Conservation (phyloP, 495 filamentous ascomycete genomes). For the Penicillium daleae region DNA sequence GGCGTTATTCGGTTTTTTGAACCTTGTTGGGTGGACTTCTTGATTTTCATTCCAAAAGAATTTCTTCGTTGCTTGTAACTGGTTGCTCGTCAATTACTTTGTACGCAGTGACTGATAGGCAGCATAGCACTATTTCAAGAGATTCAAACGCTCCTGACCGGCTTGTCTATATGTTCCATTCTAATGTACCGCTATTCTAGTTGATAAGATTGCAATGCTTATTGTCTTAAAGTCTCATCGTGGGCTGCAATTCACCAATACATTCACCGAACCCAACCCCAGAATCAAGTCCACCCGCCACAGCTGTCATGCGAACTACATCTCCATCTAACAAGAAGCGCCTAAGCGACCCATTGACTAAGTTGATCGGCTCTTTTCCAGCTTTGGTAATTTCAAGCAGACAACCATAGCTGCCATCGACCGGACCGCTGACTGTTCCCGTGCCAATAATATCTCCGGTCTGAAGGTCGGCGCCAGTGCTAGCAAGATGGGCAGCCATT, state of each 20-base stretch:
- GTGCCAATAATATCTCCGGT: slow-evolving; percentile 81
- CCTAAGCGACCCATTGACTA: slow-evolving; percentile 60
- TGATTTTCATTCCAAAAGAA: neutral
- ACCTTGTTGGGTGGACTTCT: neutral
- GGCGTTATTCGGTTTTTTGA: neutral
- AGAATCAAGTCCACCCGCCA: slow-evolving; percentile 54
- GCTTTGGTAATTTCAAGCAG: slow-evolving; percentile 71
- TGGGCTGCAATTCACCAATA: slow-evolving; percentile 52
- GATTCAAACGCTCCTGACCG: neutral
- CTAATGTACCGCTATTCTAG: neutral
- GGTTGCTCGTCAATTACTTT: neutral
- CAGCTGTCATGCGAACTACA: slow-evolving; percentile 66
- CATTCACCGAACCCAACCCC: slow-evolving; percentile 71
- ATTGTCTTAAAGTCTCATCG: slow-evolving; percentile 14
- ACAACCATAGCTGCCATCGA: slow-evolving; percentile 60
- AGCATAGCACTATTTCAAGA: neutral
- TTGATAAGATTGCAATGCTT: neutral
- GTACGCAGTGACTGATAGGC: neutral
- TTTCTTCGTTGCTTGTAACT: neutral
- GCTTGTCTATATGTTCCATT: neutral
- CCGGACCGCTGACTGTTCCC: slow-evolving; percentile 77
- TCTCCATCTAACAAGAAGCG: slow-evolving; percentile 79
- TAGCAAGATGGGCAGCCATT: slow-evolving; percentile 83
- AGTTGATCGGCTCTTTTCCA: slow-evolving; percentile 61
- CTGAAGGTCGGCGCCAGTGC: slow-evolving; percentile 73